These are phyloP conservation scores for Acer yangbiense DNA, from an alignment of 345 rosid genomes.

Conservation along the genomic window DNA sequence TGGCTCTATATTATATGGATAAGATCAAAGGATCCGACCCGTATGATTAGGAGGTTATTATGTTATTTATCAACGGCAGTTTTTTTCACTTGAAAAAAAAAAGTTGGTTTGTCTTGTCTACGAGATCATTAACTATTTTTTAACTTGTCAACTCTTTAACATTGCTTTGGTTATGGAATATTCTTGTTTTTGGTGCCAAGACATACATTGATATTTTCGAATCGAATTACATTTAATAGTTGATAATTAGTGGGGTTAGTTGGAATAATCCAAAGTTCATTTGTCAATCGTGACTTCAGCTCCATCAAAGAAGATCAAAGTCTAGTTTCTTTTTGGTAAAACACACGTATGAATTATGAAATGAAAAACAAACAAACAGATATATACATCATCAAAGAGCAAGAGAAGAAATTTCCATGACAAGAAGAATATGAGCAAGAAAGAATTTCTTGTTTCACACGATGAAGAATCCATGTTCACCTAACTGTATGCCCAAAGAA, in stretches of 20 bases:
- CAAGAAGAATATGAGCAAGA: neutral
- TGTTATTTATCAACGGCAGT: no score
- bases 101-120: no score
- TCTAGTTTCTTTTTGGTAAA: neutral
- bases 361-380: no score
- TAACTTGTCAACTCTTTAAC: neutral
- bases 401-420: neutral
- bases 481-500: neutral
- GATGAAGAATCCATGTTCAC: neutral
- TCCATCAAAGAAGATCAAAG: neutral
- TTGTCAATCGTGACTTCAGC: neutral
- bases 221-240: neutral
- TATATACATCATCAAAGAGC: neutral
- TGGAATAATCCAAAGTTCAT: neutral
- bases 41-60: neutral
- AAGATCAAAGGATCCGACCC: neutral
- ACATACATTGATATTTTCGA: neutral
- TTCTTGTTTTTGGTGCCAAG: neutral
- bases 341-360: neutral
- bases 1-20: neutral
- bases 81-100: no score
- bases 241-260: neutral
- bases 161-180: neutral
- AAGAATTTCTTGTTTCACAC: conserved; percentile 4
- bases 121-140: neutral